Evolutionary conservation across 2,329 filamentous ascomycete species (phyloP), one percentile per base, ranked within the genome.

Genomic region (Massarina eburnea): DNA sequence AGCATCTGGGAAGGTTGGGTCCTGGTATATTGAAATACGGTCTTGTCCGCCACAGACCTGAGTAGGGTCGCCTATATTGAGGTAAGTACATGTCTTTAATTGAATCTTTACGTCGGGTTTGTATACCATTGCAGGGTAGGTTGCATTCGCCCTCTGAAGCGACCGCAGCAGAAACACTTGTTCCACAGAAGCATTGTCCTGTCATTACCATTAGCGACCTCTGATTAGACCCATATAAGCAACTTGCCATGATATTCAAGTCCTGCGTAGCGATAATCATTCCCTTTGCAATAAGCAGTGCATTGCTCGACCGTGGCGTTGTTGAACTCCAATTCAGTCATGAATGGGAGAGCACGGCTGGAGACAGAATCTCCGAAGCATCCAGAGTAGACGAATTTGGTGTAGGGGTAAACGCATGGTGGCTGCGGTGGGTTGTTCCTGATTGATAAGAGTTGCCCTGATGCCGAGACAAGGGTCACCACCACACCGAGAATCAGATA

Each of bases 231-330:
- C 5, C 12, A 21, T 4, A 29, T 18, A n/a, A 18, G 8, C 14
- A n/a, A n/a, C 43, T 35, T 39, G 46, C 53, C 54, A 41, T 51
- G 46, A 38, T 55, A 57, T 30, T 57, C 46, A 6, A 57, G 33
- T 3, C 55, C 55, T 12, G 55, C 55, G 48, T 71, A 71, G 38
- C 62, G 58, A 39, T 67, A 71, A 34, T 57, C 53, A 35, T 70
- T 69, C 12, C 65, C 68, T 49, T 71, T 71, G 46, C 68, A 71
- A 36, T 65, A 67, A 41, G 66, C 61, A 41, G 61, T 61, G 52
- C 68, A 71, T 15, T 46, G 57, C 52, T 68, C 60, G 4, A 71
- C 57, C 1, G 68, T 71, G 52, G 68, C 67, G 26, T 64, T 67
- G 42, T 56, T 45, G 21, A 51, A 58, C 15, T 61, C 49, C 4